Evolutionary conservation across 306 rosid genomes (phyloP).

Genomic region (Pterocarpus macrocarpus): DNA sequence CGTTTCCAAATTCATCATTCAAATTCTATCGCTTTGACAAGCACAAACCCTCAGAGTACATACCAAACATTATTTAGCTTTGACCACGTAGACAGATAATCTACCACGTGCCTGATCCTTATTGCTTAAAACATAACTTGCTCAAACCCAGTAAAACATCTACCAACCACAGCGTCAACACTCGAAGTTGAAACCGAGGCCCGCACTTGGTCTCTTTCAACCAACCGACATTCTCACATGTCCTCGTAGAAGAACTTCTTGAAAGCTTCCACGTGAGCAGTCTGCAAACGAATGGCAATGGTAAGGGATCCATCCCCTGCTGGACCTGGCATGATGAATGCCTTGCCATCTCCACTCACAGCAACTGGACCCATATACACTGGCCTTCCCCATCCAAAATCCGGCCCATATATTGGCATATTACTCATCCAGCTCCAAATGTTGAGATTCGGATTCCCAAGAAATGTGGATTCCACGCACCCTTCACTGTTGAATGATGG

Average conservation of each 20-base stretch:
- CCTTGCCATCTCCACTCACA: slow-evolving; percentile 1
- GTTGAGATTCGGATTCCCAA: slow-evolving; percentile 26
- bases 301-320: slow-evolving; percentile 7
- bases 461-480: not conserved
- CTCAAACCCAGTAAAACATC: not conserved
- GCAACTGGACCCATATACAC: not conserved
- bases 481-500: not conserved
- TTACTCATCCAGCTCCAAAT: slow-evolving; percentile 11
- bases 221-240: not conserved
- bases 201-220: not conserved
- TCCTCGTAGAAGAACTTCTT: slow-evolving; percentile 11
- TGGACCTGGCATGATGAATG: slow-evolving; percentile 3
- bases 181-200: not conserved
- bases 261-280: not conserved
- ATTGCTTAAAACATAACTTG: not conserved
- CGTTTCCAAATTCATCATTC: too few relatives aligned
- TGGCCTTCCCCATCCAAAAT: slow-evolving; percentile 43
- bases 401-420: not conserved
- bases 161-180: not conserved
- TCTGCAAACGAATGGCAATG: slow-evolving; percentile 20
- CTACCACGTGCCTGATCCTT: not conserved
- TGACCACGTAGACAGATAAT: not conserved
- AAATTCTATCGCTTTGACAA: too few relatives aligned
- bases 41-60: too few relatives aligned
- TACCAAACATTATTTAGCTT: too few relatives aligned